Conservation (phyloP, 140 eudicot species). For the Bidens hawaiensis region DNA sequence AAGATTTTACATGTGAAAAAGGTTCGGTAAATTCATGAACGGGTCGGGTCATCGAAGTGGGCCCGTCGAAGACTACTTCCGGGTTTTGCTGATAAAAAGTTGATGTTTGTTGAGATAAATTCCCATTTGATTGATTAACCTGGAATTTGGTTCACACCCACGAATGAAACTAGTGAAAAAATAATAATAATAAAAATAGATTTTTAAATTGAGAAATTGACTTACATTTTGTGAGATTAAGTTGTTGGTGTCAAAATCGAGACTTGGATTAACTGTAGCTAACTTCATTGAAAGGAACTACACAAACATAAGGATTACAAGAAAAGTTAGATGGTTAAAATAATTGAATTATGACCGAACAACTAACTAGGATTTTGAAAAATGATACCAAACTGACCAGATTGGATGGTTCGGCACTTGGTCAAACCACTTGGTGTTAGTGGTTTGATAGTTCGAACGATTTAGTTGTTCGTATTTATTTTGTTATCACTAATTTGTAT, state of each 20-base stretch:
- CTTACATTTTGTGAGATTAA: conserved; percentile 58
- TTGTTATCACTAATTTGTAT: neutral
- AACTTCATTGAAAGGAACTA: conserved; percentile 93
- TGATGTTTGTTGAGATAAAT: conserved; percentile 37
- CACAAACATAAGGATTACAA: conserved; percentile 5
- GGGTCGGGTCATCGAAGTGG: conserved; percentile 34
- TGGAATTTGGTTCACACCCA: conserved; percentile 14
- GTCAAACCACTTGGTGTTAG: neutral
- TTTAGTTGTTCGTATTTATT: neutral
- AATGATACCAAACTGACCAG: neutral
- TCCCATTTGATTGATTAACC: conserved; percentile 44
- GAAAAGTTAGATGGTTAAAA: neutral
- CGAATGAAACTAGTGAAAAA: neutral
- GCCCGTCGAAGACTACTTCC: conserved; percentile 35
- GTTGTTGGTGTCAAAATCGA: conserved; percentile 47
- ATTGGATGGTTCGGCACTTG: neutral
- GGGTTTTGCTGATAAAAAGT: conserved; percentile 38
- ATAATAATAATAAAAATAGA: neutral
- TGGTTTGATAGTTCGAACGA: neutral
- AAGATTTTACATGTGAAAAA: conserved; percentile 50
- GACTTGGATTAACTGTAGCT: conserved; percentile 73
- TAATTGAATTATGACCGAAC: neutral
- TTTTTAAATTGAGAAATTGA: neutral
- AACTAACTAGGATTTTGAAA: neutral
- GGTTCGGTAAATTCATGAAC: conserved; percentile 46